Base-by-base conservation (phyloP, 1,139 yeast species). In the Candida tetrigidarum region DNA sequence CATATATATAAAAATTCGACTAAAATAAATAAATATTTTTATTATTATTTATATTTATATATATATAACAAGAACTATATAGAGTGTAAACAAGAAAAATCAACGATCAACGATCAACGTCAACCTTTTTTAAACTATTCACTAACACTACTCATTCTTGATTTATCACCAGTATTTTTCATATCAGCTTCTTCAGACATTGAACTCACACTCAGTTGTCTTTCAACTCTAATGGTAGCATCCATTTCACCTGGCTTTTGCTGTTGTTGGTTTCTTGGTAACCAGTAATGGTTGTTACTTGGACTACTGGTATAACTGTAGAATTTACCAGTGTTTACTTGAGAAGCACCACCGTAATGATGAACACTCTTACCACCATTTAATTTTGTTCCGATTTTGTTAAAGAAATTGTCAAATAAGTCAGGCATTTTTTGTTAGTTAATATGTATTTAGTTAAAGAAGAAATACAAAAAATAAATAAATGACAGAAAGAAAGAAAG, bases 251-350 rank as follows among this genome's bases (percentile, higher is more conserved):
- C 41, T 11, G 41, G 36, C 25, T 23, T n/a, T 9, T 41, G 25
- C 12, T 26, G 36, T 9, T 26, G 19, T 16, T 32, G 43, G 11
- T 46, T 39, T 14, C 54, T 51, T 2, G 76, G 71, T 56, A 72
- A 54, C 78, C 78, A 72, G 42, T 68, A 72, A 18, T 67, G 63
- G 50, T 71, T 72, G 51, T 72, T 72, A 38, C 72, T 69, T 10
- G 66, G 58, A 37, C 60, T 66, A 40, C 59, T 50, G 43, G 68
- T 74, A 51, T 71, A 71, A 48, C 64, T 69, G 51, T 71, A 71
- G 48, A 56, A 69, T 9, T 58, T 57, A 2, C 78, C 78, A 10
- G 69, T 54, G 47, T 72, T 73, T 4, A 71, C 76, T 47, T 66
- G 76, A 4, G 64, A 52, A 5, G 64, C 50, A 33, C 63, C 63